Evolutionary conservation across 345 rosid genomes (phyloP).

Genomic region (Crucihimalaya himalaica): DNA sequence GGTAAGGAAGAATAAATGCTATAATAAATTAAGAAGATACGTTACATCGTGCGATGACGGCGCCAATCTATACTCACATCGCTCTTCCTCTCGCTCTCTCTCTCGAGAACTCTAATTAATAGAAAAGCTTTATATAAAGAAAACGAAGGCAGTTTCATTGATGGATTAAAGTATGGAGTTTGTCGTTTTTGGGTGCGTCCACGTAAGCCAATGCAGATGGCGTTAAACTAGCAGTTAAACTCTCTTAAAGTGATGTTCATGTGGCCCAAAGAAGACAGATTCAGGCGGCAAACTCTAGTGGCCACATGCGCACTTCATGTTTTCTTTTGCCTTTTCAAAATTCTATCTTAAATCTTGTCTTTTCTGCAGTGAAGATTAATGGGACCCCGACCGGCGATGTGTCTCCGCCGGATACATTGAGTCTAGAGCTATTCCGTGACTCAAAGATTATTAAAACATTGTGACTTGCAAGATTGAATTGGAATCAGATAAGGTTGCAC

Average conservation of each 20-base stretch:
- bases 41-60: constrained; percentile 44
- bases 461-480: not conserved
- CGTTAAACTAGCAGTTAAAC: constrained; percentile 14
- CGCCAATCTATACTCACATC: constrained; percentile 15
- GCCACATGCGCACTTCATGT: constrained; percentile 35
- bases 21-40: constrained; percentile 28
- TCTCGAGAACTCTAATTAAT: not conserved
- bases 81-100: not conserved
- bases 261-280: constrained; percentile 24
- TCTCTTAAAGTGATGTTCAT: constrained; percentile 33
- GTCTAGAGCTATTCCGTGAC: constrained; percentile 5
- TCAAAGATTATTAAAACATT: not conserved
- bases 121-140: not conserved
- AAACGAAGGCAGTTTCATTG: not conserved
- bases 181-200: constrained; percentile 27
- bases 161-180: constrained; percentile 15
- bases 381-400: constrained; percentile 32
- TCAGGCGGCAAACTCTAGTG: constrained; percentile 35
- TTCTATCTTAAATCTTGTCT: constrained; percentile 13
- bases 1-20: not conserved
- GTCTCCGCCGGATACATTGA: constrained; percentile 29
- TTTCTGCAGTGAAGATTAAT: not conserved
- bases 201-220: constrained; percentile 32
- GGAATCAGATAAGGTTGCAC: constrained; percentile 33
- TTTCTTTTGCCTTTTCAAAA: not conserved